Evolutionary conservation across 768 basidiomycete genomes (phyloP).

Genomic region (Auriscalpium orientale): DNA sequence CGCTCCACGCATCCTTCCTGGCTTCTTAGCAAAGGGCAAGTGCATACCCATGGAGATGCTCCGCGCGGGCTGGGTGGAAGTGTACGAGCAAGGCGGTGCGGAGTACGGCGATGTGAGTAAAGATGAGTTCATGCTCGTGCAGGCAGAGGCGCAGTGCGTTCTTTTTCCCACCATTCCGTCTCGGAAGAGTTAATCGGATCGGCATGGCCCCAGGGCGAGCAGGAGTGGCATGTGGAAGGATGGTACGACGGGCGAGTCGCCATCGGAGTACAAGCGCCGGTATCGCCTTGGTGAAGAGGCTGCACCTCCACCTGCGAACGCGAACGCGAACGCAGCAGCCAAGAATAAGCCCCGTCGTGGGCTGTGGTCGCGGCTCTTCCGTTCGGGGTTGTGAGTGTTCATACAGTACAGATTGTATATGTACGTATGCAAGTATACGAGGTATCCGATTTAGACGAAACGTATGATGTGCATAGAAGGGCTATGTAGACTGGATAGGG

Average conservation of each 20-base stretch:
- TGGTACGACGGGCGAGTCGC: constrained; percentile 27
- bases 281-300: neutral
- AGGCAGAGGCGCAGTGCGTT: constrained; percentile 61
- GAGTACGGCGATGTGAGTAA: constrained; percentile 70
- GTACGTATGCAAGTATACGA: no score
- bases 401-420: no score
- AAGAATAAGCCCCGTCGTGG: no score
- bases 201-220: constrained; percentile 1
- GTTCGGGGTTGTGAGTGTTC: no score
- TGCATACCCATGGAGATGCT: constrained; percentile 69
- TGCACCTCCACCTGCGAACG: neutral
- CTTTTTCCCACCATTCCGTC: neutral
- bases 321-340: no score
- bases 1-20: constrained; percentile 47
- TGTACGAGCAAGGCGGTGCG: constrained; percentile 72
- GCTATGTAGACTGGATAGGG: no score
- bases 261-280: constrained; percentile 38
- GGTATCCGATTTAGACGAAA: no score
- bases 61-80: constrained; percentile 64
- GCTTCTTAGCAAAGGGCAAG: constrained; percentile 37
- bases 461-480: no score
- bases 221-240: constrained; percentile 36
- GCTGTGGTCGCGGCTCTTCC: no score
- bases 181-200: neutral
- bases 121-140: constrained; percentile 51